phyloP scores from a whole-genome alignment of 345 rosid species.

The Eucalyptus curtisii region DNA sequence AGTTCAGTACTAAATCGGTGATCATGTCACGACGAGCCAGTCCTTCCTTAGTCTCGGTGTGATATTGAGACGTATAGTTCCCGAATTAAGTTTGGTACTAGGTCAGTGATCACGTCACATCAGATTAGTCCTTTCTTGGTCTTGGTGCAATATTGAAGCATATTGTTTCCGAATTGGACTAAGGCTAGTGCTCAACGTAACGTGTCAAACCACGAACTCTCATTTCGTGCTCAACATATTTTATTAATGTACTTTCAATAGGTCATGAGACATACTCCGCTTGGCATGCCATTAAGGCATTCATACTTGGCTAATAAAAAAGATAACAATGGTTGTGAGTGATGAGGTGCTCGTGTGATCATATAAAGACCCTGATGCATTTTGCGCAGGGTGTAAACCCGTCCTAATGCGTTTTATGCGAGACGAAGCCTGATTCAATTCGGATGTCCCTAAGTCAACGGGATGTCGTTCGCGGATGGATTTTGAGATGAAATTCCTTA shows the following conservation, averaged over 20 bases:
- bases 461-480: rapidly evolving
- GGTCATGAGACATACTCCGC: rapidly evolving
- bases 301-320: too few species aligned
- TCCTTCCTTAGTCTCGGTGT: too few species aligned
- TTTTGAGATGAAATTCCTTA: rapidly evolving
- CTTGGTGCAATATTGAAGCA: rapidly evolving
- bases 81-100: rapidly evolving
- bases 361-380: too few species aligned
- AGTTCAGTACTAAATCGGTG: rapidly evolving
- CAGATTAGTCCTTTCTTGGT: rapidly evolving
- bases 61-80: too few species aligned
- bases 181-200: rapidly evolving
- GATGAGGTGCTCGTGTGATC: too few species aligned
- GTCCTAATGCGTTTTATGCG: rapidly evolving
- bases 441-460: rapidly evolving
- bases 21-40: rapidly evolving
- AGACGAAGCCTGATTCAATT: too few species aligned
- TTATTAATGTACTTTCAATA: too few species aligned
- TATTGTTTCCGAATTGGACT: rapidly evolving
- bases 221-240: rapidly evolving
- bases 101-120: too few species aligned
- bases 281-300: too few species aligned
- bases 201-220: too few species aligned
- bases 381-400: rapidly evolving
- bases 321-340: rapidly evolving